Percentiles rank a stretch among this genome's conserved stretches.
These are phyloP conservation scores for Aspergillus japonicus DNA, from an alignment of 2,329 filamentous ascomycete species.

Conservation along the genomic window DNA sequence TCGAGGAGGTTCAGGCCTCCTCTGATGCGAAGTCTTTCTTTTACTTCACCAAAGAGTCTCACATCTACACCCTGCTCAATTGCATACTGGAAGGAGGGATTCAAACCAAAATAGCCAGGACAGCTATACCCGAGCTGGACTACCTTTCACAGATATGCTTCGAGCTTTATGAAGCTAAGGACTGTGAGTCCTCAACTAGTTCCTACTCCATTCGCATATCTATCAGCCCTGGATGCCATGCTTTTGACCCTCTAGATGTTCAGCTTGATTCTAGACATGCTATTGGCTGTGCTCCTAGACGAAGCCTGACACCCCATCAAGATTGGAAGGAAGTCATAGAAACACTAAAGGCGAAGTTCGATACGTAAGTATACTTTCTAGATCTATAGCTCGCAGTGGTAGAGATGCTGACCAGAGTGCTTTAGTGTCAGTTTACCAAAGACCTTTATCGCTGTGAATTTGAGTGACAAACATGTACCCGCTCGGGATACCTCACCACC, in stretches of 20 bases:
- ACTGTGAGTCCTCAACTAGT: slow-evolving; percentile 72
- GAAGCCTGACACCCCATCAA: slow-evolving; percentile 83
- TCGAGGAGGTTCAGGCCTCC: slow-evolving; percentile 95
- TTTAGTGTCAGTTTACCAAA: slow-evolving; percentile 51
- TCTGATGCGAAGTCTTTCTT: slow-evolving; percentile 94
- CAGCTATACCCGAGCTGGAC: slow-evolving; percentile 93
- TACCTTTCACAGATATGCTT: slow-evolving; percentile 98
- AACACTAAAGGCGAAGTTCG: slow-evolving; percentile 89
- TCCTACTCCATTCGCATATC: slow-evolving; percentile 96
- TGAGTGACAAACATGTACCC: slow-evolving; percentile 48
- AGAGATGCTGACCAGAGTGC: slow-evolving; percentile 12
- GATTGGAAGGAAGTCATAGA: slow-evolving; percentile 98
- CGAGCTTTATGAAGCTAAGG: slow-evolving; percentile 93
- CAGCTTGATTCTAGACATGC: slow-evolving; percentile 95
- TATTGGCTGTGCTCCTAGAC: slow-evolving; percentile 87
- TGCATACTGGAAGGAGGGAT: slow-evolving; percentile 97
- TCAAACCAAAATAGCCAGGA: slow-evolving; percentile 92
- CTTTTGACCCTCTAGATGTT: slow-evolving; percentile 93
- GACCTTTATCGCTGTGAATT: slow-evolving; percentile 52
- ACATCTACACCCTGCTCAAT: slow-evolving; percentile 97
- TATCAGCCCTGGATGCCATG: slow-evolving; percentile 92
- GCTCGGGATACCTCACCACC: background rate
- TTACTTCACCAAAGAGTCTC: slow-evolving; percentile 98
- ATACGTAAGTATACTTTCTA: slow-evolving; percentile 64
- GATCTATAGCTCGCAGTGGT: background rate